Conservation (phyloP, 441 rosid species). For the Erysimum cheiri region DNA sequence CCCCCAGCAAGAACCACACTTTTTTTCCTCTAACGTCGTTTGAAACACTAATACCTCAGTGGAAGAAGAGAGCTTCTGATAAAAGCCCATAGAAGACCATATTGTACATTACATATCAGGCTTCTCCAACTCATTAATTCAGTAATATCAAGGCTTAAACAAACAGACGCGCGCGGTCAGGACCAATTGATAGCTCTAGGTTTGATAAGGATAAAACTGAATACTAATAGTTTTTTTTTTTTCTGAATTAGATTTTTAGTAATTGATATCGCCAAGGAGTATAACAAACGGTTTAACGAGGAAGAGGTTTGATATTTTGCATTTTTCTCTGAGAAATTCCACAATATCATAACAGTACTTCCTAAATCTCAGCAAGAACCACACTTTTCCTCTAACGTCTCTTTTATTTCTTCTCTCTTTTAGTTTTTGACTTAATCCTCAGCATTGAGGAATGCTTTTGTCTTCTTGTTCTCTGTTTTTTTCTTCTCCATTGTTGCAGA, state of each 20-base stretch:
- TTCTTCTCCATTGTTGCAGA: conserved; percentile 19
- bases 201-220: not conserved
- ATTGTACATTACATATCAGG: too few relatives aligned
- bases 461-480: conserved; percentile 20
- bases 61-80: too few relatives aligned
- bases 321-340: conserved; percentile 14
- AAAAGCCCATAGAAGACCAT: too few relatives aligned
- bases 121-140: too few relatives aligned
- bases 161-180: too few relatives aligned
- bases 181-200: too few relatives aligned
- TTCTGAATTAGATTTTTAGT: too few relatives aligned
- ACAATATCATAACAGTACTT: conserved; percentile 35
- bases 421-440: conserved; percentile 23
- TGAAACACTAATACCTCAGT: too few relatives aligned
- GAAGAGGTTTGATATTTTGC: not conserved
- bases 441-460: conserved; percentile 13
- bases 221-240: too few relatives aligned
- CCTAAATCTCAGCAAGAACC: conserved; percentile 36
- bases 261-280: not conserved
- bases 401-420: not conserved
- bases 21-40: too few relatives aligned
- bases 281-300: not conserved
- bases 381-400: conserved; percentile 37
- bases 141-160: too few relatives aligned
- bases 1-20: too few relatives aligned